Evolutionary conservation across 768 basidiomycete genomes (phyloP).

Genomic region (Suillus clintonianus): DNA sequence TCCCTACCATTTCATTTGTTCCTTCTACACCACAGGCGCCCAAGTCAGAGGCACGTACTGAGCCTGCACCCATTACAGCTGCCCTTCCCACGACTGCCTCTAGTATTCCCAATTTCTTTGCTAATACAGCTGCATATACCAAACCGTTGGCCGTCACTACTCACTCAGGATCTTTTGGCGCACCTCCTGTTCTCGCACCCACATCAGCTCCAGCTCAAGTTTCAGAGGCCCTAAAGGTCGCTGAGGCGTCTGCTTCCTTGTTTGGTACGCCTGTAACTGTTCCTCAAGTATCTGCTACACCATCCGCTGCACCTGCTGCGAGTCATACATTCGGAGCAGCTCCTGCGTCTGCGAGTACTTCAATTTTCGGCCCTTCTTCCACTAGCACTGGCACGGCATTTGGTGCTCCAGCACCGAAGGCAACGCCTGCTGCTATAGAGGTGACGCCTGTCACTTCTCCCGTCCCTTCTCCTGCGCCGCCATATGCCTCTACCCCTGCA

Average conservation of each 20-base stretch:
- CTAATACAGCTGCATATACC: constrained; percentile 47
- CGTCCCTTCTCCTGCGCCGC: constrained; percentile 6
- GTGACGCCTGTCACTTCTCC: constrained; percentile 16
- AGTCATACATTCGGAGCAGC: constrained; percentile 11
- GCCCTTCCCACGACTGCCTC: constrained; percentile 13
- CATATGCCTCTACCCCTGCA: constrained; percentile 5
- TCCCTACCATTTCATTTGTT: constrained; percentile 23
- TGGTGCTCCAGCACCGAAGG: background rate
- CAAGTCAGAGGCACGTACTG: constrained; percentile 20
- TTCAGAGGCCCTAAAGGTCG: constrained; percentile 8
- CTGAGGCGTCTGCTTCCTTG: constrained; percentile 9
- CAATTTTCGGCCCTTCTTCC: constrained; percentile 11
- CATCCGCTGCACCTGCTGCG: background rate
- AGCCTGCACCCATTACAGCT: constrained; percentile 10
- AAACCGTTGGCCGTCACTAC: constrained; percentile 32
- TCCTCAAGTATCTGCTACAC: background rate
- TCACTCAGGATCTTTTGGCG: constrained; percentile 17
- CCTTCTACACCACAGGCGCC: constrained; percentile 27
- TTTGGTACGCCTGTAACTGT: constrained; percentile 13
- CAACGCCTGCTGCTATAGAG: constrained; percentile 14
- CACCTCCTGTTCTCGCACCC: constrained; percentile 21
- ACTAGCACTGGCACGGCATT: constrained; percentile 14
- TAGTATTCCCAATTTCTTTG: constrained; percentile 66
- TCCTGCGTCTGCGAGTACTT: constrained; percentile 5
- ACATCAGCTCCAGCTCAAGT: constrained; percentile 7